Evolutionary conservation across 2,329 filamentous ascomycete genomes (phyloP), one percentile per base, ranked within the genome.

Genomic region (Colletotrichum musae): DNA sequence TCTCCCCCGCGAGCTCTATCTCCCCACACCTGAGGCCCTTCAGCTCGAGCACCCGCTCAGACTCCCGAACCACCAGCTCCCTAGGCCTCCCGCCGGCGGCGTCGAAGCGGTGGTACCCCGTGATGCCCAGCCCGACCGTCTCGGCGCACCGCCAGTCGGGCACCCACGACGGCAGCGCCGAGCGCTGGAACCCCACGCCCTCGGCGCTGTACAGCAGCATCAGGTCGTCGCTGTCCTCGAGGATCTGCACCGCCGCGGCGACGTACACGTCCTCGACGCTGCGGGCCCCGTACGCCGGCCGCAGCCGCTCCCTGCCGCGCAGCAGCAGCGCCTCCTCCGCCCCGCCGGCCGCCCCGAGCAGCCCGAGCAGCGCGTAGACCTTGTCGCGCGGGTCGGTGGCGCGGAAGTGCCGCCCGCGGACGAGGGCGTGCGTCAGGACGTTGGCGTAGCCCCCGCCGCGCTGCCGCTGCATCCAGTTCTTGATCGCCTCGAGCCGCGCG

Each of bases 291-390:
- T 43, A 43, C 2, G 15, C 16, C 1, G 41, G 41, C 2, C 16
- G 15, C 15, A 43, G 41, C 5, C 41, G 41, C 41, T 43, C 41
- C 41, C 15, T 43, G 15, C 16, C 7, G 3, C 41, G 10, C n/a
- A 32, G 36, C 10, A 4, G 21, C 21, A 24, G 21, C 5, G 32
- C 32, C 32, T 36, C 32, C 32, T 36, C 32, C 32, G 7, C 32
- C 9, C 32, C 16, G 3, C 16, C 13, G 7, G 24, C 26, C 28
- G 32, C 16, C 10, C 51, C 51, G 6, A 53, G 56, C 15, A 73
- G 67, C n/a, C 70, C 70, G 3, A 73, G 50, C 18, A 74, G 61
- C 10, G 64, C 72, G 41, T 68, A 74, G 15, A 74, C 60, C 32
- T 71, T 70, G 61, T 74, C 72, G 3, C 70, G 65, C 5, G 70